Evolutionary conservation across 2,329 filamentous ascomycete genomes (phyloP), one percentile per base, ranked within the genome.

Genomic region (Fusarium sp.): DNA sequence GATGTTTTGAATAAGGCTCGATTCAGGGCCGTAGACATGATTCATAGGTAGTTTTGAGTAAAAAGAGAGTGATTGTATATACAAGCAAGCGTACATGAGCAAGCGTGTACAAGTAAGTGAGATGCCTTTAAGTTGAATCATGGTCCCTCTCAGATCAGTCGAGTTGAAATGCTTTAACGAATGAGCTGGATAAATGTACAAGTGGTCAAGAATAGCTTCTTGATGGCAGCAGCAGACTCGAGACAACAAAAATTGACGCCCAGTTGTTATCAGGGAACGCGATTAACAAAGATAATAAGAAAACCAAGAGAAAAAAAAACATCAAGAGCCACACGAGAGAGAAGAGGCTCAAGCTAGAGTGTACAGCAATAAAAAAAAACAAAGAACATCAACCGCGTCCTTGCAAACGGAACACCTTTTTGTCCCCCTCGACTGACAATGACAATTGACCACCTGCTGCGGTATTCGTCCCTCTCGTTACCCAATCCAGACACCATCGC

Each of bases 241-340:
- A 60, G 52, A 61, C 54, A 64, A 71, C 61, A 68, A 50, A 48
- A 56, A 71, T 59, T 57, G 74, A 77, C 72, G 65, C 68, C 74
- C 52, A 75, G 65, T n/a, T n/a, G 64, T 76, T 76, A 71, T 69
- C 64, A 74, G 66, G 72, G 64, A 77, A 67, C 74, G 61, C 62
- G 66, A 68, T 52, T 56, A 68, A 63, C 43, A 70, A 39, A 74
- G 67, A 76, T 67, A 68, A 67, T 71, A 66, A 61, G 67, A 72
- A 71, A 57, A 65, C 66, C 43, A 48, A 48, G 43, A 76, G 27
- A 23, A 75, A 75, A 69, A 75, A 76, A 78, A 67, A 64, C 67
- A 72, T 63, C 64, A 39, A 68, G 71, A 76, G 75, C 57, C 70
- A 27, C 48, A 30, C 50, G 56, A 48, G 41, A 45, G 41, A 27